Percentiles rank a stretch among this genome's conserved stretches.
These are phyloP conservation scores for Gossypium stocksii DNA, from an alignment of 345 rosid genomes.

Conservation along the genomic window DNA sequence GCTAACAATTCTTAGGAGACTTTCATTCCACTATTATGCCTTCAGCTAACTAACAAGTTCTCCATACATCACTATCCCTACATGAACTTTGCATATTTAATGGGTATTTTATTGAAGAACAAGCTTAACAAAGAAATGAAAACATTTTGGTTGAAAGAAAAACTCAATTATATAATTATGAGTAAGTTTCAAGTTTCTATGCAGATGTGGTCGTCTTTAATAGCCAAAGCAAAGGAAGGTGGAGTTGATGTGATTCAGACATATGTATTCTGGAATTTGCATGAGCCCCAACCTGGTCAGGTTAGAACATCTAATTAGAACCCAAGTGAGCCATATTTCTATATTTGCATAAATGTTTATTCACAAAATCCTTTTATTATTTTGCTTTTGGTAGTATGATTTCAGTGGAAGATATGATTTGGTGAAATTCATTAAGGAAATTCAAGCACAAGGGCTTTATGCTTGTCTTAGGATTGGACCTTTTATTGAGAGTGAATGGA, in stretches of 20 bases:
- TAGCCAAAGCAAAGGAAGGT: constrained; percentile 80
- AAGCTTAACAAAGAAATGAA: background rate
- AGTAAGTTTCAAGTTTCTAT: background rate
- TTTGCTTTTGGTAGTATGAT: constrained; percentile 48
- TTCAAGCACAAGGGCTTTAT: constrained; percentile 74
- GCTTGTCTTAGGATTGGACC: constrained; percentile 86
- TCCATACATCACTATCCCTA: background rate
- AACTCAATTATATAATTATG: background rate
- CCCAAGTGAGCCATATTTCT: background rate
- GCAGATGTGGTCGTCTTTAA: constrained; percentile 92
- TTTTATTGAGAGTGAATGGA: constrained; percentile 80
- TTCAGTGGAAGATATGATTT: constrained; percentile 76
- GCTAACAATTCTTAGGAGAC: too few relatives aligned
- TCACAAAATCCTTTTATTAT: background rate
- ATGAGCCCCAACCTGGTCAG: constrained; percentile 78
- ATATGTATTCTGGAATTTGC: constrained; percentile 92
- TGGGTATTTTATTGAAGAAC: background rate
- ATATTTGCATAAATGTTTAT: background rate
- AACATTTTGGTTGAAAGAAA: background rate
- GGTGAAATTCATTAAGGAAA: constrained; percentile 66
- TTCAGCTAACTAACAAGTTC: too few relatives aligned
- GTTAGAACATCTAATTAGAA: constrained; percentile 23
- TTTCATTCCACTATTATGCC: too few relatives aligned
- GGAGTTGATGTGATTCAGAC: constrained; percentile 87
- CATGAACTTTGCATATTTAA: background rate